Evolutionary conservation across 108 stramenopile species (phyloP).

Genomic region (Licmophora abbreviata): DNA sequence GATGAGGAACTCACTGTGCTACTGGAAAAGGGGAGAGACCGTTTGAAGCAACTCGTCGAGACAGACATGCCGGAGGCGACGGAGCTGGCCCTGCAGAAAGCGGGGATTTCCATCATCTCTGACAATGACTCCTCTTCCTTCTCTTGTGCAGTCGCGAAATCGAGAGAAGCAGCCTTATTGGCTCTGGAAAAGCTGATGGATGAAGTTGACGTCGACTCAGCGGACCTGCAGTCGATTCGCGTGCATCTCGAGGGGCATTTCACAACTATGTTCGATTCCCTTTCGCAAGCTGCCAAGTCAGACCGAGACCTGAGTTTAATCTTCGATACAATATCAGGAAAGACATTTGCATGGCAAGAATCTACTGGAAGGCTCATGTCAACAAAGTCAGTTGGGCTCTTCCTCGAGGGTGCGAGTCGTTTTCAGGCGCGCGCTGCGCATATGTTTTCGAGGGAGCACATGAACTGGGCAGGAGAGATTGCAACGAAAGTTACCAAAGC

Average conservation of each 20-base stretch:
- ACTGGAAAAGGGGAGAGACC: conserved; percentile 47
- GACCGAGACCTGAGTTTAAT: conserved; percentile 55
- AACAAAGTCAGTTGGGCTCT: conserved; percentile 68
- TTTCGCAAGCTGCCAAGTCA: conserved; percentile 56
- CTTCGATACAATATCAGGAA: conserved; percentile 58
- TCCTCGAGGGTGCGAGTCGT: conserved; percentile 74
- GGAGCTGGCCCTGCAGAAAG: conserved; percentile 36
- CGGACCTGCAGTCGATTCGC: conserved; percentile 10
- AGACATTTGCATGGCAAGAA: conserved; percentile 78
- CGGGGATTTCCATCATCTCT: conserved; percentile 52
- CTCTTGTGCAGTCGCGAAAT: conserved; percentile 23
- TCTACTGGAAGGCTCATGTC: conserved; percentile 65
- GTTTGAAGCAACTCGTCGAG: conserved; percentile 56
- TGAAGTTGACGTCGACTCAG: conserved; percentile 2
- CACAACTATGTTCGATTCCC: conserved; percentile 53
- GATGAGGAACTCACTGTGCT: conserved; percentile 73
- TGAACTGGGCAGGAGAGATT: conserved; percentile 50
- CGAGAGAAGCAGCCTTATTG: conserved; percentile 56
- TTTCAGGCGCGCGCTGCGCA: conserved; percentile 57
- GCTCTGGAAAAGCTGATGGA: conserved; percentile 37
- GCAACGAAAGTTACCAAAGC: conserved; percentile 65
- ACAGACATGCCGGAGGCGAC: conserved; percentile 54
- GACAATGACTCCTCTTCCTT: conserved; percentile 6
- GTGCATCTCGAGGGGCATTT: conserved; percentile 44
- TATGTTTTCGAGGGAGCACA: conserved; percentile 46